Percentiles rank a stretch among this genome's conserved stretches.
phyloP scores from a whole-genome alignment of 306 rosid species.

The Acacia acuminata region DNA sequence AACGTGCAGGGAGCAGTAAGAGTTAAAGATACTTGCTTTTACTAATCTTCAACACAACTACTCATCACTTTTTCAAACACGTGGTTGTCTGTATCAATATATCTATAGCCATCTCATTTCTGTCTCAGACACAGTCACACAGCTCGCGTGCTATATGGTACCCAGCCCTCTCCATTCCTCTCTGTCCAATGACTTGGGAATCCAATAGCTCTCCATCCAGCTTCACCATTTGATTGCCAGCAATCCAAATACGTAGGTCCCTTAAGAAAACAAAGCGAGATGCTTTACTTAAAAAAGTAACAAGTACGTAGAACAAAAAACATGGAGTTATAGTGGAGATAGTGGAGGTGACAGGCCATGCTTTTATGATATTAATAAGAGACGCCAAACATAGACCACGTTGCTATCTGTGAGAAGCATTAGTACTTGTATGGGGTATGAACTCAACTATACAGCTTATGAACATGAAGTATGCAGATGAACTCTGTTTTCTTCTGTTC shows the following conservation, averaged over 20 bases:
- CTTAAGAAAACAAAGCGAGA: background rate
- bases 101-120: background rate
- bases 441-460: background rate
- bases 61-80: constrained; percentile 16
- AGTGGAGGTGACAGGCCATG: background rate
- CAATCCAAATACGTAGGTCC: no score
- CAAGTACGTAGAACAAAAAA: background rate
- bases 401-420: background rate
- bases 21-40: background rate
- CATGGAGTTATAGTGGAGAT: background rate
- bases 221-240: no score
- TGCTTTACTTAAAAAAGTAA: background rate
- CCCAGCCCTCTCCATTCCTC: background rate
- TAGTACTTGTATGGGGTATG: background rate
- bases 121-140: constrained; percentile 2
- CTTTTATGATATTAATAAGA: background rate
- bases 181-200: background rate
- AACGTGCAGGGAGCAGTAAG: background rate
- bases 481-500: background rate
- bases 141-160: background rate
- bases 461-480: background rate
- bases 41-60: background rate
- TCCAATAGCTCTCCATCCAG: background rate
- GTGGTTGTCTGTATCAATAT: background rate
- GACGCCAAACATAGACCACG: background rate